Evolutionary conservation across 2,329 filamentous ascomycete species (phyloP), one percentile per base, ranked within the genome.

Genomic region (Fusarium austroafricanum): DNA sequence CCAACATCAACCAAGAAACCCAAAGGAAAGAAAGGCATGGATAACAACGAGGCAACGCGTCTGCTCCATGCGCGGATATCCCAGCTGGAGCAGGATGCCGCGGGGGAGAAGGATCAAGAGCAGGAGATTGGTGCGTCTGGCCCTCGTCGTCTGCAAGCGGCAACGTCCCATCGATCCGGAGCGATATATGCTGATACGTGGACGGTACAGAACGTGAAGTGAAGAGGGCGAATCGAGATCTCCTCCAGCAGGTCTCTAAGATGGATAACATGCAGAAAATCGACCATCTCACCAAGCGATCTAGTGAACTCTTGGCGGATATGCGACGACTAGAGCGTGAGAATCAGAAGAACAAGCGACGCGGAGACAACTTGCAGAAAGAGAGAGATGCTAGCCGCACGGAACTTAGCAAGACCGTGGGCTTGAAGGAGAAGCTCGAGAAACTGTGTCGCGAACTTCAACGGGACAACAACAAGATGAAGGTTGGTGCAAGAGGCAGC

Each of bases 381-480:
- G 96, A 99, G 75, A 96, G 97, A 79, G 96, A 99, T 77, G 90
- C 92, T 71, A 91, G 92, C 58, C 89, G 94, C 73, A 92, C 90
- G 45, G 96, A 99, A 78, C 84, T 97, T 56, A 95, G 89, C 81
- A 97, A 97, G 81, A 95, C 94, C 21, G 90, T 92, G 20, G 92
- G 90, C 2, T 88, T 98, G 76, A 97, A 97, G 79, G 94, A 98
- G 78, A 98, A 98, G 81, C 84, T 99, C 44, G 96, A 99, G 80
- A 99, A 98, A 78, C 84, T 99, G 31, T 97, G 94, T 74, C 86
- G 96, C 57, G 96, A 99, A 79, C 86, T 99, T 55, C 96, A 96
- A 63, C 92, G 95, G 74, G 96, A 99, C 76, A 99, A 99, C 79
- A 98, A 98, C 81, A 96, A 97, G 81, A 89, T 99, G 70, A 98